These are phyloP conservation scores for Bruguiera sexangula DNA, from an alignment of 345 rosid genomes.

Conservation along the genomic window DNA sequence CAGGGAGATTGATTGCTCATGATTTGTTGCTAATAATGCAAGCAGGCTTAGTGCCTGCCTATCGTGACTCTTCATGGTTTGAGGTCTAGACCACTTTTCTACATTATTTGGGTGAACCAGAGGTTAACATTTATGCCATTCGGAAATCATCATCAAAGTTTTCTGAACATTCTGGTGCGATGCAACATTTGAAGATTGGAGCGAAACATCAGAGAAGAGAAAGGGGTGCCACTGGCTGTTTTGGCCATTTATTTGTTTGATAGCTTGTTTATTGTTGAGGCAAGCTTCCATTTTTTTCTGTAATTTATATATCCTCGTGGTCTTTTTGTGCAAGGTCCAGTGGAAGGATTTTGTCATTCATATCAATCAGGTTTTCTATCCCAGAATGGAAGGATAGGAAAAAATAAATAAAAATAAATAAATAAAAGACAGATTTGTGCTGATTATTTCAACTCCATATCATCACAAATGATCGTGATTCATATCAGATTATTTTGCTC, in stretches of 20 bases:
- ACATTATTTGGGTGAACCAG: not conserved
- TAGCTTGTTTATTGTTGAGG: constrained; percentile 10
- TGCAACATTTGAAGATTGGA: not conserved
- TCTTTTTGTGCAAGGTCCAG: constrained; percentile 12
- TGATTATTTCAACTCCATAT: no score
- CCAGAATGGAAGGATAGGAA: not conserved
- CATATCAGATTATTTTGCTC: no score
- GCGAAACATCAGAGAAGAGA: not conserved
- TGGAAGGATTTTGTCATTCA: not conserved
- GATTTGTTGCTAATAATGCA: constrained; percentile 61
- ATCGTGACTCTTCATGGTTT: not conserved
- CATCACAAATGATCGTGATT: no score
- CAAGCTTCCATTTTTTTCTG: constrained; percentile 17
- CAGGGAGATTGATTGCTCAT: constrained; percentile 28
- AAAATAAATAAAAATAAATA: not conserved
- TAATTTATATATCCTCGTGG: constrained; percentile 18
- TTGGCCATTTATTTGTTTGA: constrained; percentile 11
- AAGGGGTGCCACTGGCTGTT: constrained; percentile 4
- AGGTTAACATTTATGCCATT: not conserved
- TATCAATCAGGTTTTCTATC: not conserved
- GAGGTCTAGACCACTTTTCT: not conserved
- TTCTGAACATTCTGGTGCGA: not conserved
- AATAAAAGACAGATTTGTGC: not conserved
- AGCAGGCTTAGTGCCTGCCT: constrained; percentile 31
- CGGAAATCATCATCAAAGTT: not conserved